These are phyloP conservation scores for Mycena rosella DNA, from an alignment of 768 basidiomycete species.

Conservation along the genomic window DNA sequence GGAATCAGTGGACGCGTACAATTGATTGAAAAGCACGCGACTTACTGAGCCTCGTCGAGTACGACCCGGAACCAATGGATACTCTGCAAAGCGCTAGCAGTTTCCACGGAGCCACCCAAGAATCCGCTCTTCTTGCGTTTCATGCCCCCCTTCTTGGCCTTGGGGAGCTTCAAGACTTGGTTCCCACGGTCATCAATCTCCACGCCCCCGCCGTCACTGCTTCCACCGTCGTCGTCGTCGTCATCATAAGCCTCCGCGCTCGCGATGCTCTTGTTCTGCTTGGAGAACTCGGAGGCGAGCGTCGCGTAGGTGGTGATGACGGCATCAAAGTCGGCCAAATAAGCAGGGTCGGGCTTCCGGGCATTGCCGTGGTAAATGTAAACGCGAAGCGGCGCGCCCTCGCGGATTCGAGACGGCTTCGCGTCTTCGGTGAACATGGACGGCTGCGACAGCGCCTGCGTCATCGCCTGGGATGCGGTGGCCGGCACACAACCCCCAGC, in stretches of 20 bases:
- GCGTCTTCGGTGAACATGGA: constrained; percentile 48
- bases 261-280: constrained; percentile 78
- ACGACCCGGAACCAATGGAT: constrained; percentile 98
- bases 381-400: constrained; percentile 75
- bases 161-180: constrained; percentile 67
- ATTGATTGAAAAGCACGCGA: constrained; percentile 36
- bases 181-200: constrained; percentile 81
- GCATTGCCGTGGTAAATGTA: constrained; percentile 97
- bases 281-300: constrained; percentile 94
- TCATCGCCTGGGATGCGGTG: constrained; percentile 51
- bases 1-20: constrained; percentile 16
- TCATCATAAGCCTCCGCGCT: constrained; percentile 71
- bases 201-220: constrained; percentile 70
- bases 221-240: constrained; percentile 75
- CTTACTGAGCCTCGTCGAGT: constrained; percentile 95
- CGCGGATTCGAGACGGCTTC: constrained; percentile 53
- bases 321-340: constrained; percentile 93
- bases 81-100: constrained; percentile 88
- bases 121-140: constrained; percentile 72
- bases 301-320: constrained; percentile 99
- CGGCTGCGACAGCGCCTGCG: constrained; percentile 51
- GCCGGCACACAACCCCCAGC: constrained; percentile 61
- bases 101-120: constrained; percentile 54
- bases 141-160: constrained; percentile 75
- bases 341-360: constrained; percentile 86